Percentiles rank a stretch among this genome's conserved stretches.
These are phyloP conservation scores for Xylaria acuta DNA, from an alignment of 495 filamentous ascomycete genomes.

Conservation along the genomic window DNA sequence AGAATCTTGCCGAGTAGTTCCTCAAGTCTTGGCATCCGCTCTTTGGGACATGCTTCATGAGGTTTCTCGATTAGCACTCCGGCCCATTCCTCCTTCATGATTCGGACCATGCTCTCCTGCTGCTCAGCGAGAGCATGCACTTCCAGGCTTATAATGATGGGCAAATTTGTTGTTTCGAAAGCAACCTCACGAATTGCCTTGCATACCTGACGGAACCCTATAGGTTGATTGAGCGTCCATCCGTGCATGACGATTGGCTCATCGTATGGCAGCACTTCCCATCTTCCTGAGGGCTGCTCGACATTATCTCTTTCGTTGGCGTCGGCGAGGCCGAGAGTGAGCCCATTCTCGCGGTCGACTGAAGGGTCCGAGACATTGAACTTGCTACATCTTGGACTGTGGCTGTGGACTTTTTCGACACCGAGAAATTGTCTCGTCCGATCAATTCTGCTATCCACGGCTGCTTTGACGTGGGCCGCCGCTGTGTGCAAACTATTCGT, in stretches of 20 bases:
- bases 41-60: constrained; percentile 50
- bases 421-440: constrained; percentile 37
- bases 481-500: constrained; percentile 39
- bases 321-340: constrained; percentile 14
- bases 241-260: constrained; percentile 84
- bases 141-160: constrained; percentile 89
- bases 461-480: constrained; percentile 44
- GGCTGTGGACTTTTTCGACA: constrained; percentile 39
- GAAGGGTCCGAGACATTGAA: constrained; percentile 29
- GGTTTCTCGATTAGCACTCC: constrained; percentile 70
- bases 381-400: constrained; percentile 48
- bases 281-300: constrained; percentile 31
- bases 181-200: constrained; percentile 78
- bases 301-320: constrained; percentile 16
- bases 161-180: constrained; percentile 73
- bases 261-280: constrained; percentile 42
- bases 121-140: constrained; percentile 82
- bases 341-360: constrained; percentile 27
- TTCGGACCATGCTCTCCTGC: constrained; percentile 88
- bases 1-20: constrained; percentile 80
- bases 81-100: constrained; percentile 87
- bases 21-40: constrained; percentile 70
- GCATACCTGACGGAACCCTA: constrained; percentile 87
- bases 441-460: constrained; percentile 44
- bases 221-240: constrained; percentile 82